Evolutionary conservation across 495 filamentous ascomycete genomes (phyloP), one percentile per base, ranked within the genome.

Genomic region (Penicillium coprophilum): DNA sequence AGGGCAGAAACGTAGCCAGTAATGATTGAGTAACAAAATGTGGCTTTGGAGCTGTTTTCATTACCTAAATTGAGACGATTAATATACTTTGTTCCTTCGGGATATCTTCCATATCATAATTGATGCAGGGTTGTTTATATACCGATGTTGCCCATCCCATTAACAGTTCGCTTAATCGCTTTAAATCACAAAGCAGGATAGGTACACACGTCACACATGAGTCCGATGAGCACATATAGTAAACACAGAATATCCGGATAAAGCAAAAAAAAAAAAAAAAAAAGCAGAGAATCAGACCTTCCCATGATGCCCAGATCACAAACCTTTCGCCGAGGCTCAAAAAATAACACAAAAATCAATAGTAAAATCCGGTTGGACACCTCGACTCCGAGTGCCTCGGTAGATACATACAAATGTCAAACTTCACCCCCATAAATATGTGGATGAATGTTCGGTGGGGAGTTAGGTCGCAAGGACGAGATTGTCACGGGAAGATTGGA

Each of bases 181-280:
- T 61, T 58, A 65, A 60, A 53, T 59, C 56, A 65, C 53, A 65
- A 57, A 60, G 20, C 28, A 56, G 44, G 54, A 57, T 57, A 62
- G 61, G 31, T 64, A 67, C 61, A 68, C 58, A 57, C 66, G 64
- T 69, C 63, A 69, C 63, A 67, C 66, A 60, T 69, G 58, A 69
- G 58, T 61, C 61, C 59, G 49, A 58, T 40, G 56, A 62, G 58
- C 52, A 48, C 52, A 52, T 50, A 50, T 44, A 53, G 9, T 59
- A 67, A 55, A 59, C 64, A 64, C 55, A 58, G 53, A 53, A 39
- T n/a, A n/a, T 39, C 46, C 53, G 51, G 51, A 21, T 54, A 30
- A 43, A 30, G n/a, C n/a, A 17, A 51, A 30, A 30, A 15, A 48
- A 46, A 19, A 46, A 12, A 15, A 53, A 45, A 53, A 51, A 57